These are phyloP conservation scores for Isoetes taiwanensis DNA, from an alignment of 75 land plant genomes.

Conservation along the genomic window DNA sequence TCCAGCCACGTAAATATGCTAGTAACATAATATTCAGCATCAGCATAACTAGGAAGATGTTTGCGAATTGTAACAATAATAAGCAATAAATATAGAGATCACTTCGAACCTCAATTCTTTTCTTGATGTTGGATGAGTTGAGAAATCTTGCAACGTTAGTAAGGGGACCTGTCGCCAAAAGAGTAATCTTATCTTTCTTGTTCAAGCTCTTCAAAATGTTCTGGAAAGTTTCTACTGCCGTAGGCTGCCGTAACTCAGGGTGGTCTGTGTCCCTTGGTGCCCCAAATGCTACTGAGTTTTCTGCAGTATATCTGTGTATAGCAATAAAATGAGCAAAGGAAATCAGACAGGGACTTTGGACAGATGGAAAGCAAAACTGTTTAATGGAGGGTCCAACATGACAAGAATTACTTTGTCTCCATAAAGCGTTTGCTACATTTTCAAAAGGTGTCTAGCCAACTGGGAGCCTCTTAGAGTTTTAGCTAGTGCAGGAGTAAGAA, in stretches of 20 bases:
- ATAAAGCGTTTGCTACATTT: not conserved
- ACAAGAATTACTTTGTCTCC: not conserved
- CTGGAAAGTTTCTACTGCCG: slow-evolving; percentile 42
- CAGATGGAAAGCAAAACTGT: not conserved
- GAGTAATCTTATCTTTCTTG: slow-evolving; percentile 31
- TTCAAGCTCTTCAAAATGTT: slow-evolving; percentile 13
- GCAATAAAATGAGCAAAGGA: not conserved
- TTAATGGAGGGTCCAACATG: not conserved
- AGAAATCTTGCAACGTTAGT: slow-evolving; percentile 56
- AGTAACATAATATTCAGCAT: not conserved
- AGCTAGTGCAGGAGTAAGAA: too few relatives aligned
- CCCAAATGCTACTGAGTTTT: slow-evolving; percentile 42
- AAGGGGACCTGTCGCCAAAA: slow-evolving; percentile 60
- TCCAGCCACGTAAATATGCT: slow-evolving; percentile 57
- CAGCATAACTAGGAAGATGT: not conserved
- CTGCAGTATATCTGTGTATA: slow-evolving; percentile 61
- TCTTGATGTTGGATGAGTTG: slow-evolving; percentile 21
- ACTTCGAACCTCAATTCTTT: slow-evolving; percentile 40
- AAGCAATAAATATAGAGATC: not conserved
- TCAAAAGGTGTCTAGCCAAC: not conserved
- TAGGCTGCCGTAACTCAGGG: slow-evolving; percentile 52
- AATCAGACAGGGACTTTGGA: not conserved
- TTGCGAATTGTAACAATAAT: not conserved
- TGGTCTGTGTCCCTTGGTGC: slow-evolving; percentile 49
- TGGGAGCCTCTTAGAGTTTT: too few relatives aligned